These are phyloP conservation scores for Entrophospora sp. DNA, from an alignment of 192 early-diverging fungal species.

Conservation along the genomic window DNA sequence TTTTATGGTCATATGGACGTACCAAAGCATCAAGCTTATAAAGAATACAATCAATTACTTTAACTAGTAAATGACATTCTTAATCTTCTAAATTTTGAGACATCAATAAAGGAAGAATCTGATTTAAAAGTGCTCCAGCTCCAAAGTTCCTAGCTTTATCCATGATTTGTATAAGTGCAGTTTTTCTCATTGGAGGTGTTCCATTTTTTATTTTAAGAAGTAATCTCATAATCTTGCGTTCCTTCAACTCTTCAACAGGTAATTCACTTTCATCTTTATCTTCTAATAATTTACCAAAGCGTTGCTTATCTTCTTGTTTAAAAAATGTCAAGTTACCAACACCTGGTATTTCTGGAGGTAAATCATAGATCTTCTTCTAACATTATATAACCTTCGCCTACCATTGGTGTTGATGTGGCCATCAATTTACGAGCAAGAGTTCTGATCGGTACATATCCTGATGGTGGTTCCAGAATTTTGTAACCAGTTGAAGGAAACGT, in stretches of 20 bases:
- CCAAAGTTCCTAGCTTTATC: constrained; percentile 95
- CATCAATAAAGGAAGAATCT: constrained; percentile 94
- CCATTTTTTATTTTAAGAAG: constrained; percentile 99
- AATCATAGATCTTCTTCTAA: too few relatives aligned
- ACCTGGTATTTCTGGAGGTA: constrained; percentile 80
- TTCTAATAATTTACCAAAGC: constrained; percentile 87
- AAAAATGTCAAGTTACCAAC: constrained; percentile 83
- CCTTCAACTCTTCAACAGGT: too few relatives aligned
- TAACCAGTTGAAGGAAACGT: constrained; percentile 89
- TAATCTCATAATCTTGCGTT: constrained; percentile 92
- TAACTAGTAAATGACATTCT: constrained; percentile 95
- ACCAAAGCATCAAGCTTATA: constrained; percentile 94
- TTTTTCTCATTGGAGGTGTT: constrained; percentile 87
- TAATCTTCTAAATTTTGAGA: constrained; percentile 96
- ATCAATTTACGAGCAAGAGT: constrained; percentile 93
- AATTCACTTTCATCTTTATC: constrained; percentile 76
- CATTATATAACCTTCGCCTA: constrained; percentile 64
- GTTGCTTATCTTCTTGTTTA: constrained; percentile 95
- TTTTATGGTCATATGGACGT: constrained; percentile 96
- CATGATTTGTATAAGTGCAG: constrained; percentile 86
- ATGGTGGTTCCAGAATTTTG: constrained; percentile 83
- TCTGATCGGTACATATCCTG: constrained; percentile 83
- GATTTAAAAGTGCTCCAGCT: constrained; percentile 88
- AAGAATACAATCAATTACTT: constrained; percentile 94
- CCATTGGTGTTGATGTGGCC: constrained; percentile 86